Evolutionary conservation across 768 basidiomycete genomes (phyloP).

Genomic region (Coprinopsis marcescibilis): DNA sequence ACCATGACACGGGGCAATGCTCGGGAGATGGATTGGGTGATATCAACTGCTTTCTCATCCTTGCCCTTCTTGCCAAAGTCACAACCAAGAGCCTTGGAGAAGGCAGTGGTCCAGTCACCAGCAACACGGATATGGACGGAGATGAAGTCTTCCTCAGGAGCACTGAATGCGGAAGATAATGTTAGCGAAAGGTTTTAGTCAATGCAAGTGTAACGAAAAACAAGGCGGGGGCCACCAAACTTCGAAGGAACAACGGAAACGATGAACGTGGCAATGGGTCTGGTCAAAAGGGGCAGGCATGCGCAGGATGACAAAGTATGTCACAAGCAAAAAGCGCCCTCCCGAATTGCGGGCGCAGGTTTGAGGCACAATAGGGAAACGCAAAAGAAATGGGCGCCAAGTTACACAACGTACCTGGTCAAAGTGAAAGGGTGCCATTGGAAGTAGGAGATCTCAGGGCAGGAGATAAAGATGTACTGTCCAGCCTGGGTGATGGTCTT

Average conservation of each 20-base stretch:
- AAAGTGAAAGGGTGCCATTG: slow-evolving; percentile 98
- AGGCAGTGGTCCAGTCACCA: slow-evolving; percentile 86
- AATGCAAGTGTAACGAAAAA: too few species aligned
- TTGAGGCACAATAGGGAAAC: too few species aligned
- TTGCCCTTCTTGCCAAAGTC: slow-evolving; percentile 57
- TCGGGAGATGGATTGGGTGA: slow-evolving; percentile 59
- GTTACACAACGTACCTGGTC: slow-evolving; percentile 62
- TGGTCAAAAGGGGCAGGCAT: too few species aligned
- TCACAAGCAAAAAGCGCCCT: too few species aligned
- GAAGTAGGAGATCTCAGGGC: slow-evolving; percentile 90
- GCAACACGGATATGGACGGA: slow-evolving; percentile 88
- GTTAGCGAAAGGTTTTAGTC: too few species aligned
- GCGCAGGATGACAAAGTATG: too few species aligned
- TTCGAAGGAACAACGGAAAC: too few species aligned
- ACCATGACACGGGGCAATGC: slow-evolving; percentile 90
- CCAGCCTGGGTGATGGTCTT: slow-evolving; percentile 78
- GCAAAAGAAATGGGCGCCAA: too few species aligned
- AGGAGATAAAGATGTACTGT: slow-evolving; percentile 89
- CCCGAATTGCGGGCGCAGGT: too few species aligned
- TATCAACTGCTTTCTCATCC: slow-evolving; percentile 51
- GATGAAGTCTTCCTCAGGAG: slow-evolving; percentile 93
- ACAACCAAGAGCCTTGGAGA: slow-evolving; percentile 80
- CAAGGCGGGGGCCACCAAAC: too few species aligned
- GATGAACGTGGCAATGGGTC: too few species aligned
- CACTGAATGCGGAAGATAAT: too few species aligned